Conservation (phyloP, 2,329 filamentous ascomycete genomes). For the Samsoniella hepiali region DNA sequence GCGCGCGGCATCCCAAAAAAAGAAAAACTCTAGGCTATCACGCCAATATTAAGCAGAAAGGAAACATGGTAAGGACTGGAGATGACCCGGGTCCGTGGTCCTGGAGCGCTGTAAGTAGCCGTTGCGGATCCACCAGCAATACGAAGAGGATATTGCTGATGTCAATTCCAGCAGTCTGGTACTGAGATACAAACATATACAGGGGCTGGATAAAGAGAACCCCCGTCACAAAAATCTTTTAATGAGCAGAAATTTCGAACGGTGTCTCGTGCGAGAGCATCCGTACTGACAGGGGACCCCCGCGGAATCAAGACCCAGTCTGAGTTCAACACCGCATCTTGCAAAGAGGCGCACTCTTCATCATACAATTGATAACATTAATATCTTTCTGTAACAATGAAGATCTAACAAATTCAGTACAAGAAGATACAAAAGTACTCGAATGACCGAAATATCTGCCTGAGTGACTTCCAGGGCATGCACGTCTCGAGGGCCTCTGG, state of each 20-base stretch:
- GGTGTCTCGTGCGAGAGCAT: neutral
- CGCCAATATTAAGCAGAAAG: neutral
- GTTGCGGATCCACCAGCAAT: neutral
- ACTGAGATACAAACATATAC: neutral
- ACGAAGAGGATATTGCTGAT: constrained; percentile 4
- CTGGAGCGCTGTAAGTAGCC: neutral
- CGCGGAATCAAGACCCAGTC: neutral
- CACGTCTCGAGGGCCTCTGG: neutral
- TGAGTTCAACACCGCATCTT: neutral
- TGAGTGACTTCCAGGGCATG: neutral
- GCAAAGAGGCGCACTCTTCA: neutral
- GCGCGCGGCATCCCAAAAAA: neutral
- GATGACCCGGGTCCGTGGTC: neutral
- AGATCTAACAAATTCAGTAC: too few species aligned
- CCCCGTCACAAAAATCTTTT: too few species aligned
- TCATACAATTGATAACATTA: neutral
- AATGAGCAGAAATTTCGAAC: neutral
- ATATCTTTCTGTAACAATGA: neutral
- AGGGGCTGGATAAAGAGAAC: neutral
- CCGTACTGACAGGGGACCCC: neutral
- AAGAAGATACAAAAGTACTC: too few species aligned
- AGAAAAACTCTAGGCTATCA: neutral
- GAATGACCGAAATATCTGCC: neutral
- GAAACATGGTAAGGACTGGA: neutral
- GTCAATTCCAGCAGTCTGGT: neutral